Conservation (phyloP, 768 basidiomycete species). For the Neoboletus magnificus region DNA sequence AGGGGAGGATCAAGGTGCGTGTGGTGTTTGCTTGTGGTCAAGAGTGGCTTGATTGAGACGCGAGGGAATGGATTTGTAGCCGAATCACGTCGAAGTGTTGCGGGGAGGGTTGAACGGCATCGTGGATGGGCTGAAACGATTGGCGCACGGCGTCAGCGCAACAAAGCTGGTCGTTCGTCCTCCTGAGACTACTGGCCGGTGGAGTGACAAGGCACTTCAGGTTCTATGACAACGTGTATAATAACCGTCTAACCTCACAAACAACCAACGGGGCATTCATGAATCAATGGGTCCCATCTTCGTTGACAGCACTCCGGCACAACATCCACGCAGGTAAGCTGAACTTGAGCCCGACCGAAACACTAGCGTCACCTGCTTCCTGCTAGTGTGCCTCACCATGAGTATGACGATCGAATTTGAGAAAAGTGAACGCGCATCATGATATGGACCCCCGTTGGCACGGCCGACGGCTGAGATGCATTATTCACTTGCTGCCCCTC, state of each 20-base stretch:
- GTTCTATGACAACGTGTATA: not conserved
- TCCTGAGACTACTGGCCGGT: too few relatives aligned
- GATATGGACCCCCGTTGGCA: not conserved
- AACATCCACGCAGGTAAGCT: not conserved
- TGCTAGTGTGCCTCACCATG: not conserved
- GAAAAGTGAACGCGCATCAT: not conserved
- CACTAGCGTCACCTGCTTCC: not conserved
- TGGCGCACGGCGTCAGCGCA: slow-evolving; percentile 36
- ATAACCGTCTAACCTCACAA: not conserved
- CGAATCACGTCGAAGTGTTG: slow-evolving; percentile 37
- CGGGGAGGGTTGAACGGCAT: slow-evolving; percentile 37
- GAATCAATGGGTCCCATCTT: not conserved
- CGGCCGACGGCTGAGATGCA: too few relatives aligned
- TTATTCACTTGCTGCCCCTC: not conserved
- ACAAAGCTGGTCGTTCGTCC: slow-evolving; percentile 28
- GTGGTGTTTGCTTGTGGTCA: not conserved
- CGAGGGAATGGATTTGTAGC: slow-evolving; percentile 19
- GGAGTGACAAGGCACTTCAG: not conserved
- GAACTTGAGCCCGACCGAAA: not conserved
- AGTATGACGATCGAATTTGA: too few relatives aligned
- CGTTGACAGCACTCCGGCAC: not conserved
- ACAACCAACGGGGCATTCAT: not conserved
- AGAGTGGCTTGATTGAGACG: not conserved
- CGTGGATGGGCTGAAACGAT: slow-evolving; percentile 26
- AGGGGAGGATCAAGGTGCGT: slow-evolving; percentile 18